Conservation (phyloP, 2,329 filamentous ascomycete genomes). For the Neopestalotiopsis sp. region DNA sequence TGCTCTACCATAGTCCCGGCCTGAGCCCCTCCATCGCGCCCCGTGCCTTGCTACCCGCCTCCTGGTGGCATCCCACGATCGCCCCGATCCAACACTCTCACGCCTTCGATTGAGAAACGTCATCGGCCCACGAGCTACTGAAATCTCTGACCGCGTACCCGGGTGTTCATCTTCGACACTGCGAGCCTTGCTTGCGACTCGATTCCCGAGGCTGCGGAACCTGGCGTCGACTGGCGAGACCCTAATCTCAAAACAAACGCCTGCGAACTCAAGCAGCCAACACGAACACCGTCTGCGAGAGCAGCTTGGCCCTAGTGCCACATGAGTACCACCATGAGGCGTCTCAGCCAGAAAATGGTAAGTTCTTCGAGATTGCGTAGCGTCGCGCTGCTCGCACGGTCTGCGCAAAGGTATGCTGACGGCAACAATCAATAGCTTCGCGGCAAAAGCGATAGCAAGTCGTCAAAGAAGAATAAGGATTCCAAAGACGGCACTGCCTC, state of each 20-base stretch:
- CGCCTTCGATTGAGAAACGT: neutral
- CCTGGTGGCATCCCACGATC: slow-evolving; percentile 7
- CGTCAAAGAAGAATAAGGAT: slow-evolving; percentile 77
- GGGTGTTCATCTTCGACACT: neutral
- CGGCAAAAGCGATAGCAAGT: slow-evolving; percentile 86
- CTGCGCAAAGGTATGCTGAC: slow-evolving; percentile 45
- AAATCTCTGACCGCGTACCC: neutral
- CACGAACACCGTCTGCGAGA: slow-evolving; percentile 1
- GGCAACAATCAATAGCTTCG: slow-evolving; percentile 77
- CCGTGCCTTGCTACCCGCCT: slow-evolving; percentile 12
- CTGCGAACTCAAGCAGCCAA: neutral
- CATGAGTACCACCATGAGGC: slow-evolving; percentile 73
- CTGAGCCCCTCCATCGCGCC: neutral
- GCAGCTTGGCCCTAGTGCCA: slow-evolving; percentile 12
- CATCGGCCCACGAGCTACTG: neutral
- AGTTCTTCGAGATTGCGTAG: slow-evolving; percentile 45
- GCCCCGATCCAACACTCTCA: neutral
- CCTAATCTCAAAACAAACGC: slow-evolving; percentile 4
- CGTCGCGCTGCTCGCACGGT: slow-evolving; percentile 5
- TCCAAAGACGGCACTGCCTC: slow-evolving; percentile 80
- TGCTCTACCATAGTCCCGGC: neutral
- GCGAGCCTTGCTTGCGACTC: neutral
- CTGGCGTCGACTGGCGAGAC: slow-evolving; percentile 8
- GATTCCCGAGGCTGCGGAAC: neutral
- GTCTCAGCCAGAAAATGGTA: slow-evolving; percentile 97